phyloP scores from a whole-genome alignment of 129 eudicot species.

The Apium graveolens region DNA sequence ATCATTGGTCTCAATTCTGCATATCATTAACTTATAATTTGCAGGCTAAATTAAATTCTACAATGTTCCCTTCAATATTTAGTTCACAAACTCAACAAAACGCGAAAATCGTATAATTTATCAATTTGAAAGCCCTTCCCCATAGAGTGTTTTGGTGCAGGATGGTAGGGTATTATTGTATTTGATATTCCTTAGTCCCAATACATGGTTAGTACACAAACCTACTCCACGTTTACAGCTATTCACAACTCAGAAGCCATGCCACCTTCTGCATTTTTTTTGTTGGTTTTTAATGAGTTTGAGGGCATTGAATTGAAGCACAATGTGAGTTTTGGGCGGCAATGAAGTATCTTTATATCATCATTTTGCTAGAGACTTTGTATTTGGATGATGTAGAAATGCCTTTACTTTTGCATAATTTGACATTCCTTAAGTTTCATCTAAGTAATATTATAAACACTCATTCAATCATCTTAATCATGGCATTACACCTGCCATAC shows the following conservation, averaged over 20 bases:
- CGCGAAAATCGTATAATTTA: too few relatives aligned
- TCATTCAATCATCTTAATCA: neutral
- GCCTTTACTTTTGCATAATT: neutral
- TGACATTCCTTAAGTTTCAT: neutral
- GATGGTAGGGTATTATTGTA: neutral
- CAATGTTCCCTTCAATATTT: too few relatives aligned
- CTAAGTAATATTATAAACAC: neutral
- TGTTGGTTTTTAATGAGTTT: neutral
- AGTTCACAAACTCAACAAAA: too few relatives aligned
- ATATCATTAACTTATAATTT: too few relatives aligned
- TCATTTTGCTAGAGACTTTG: neutral
- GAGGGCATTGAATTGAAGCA: neutral
- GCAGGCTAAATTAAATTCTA: too few relatives aligned
- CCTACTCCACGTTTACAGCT: slow-evolving; percentile 6
- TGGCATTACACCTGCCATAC: neutral
- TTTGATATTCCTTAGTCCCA: neutral
- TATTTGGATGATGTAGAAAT: neutral
- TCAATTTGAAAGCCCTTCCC: neutral
- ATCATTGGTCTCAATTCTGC: too few relatives aligned
- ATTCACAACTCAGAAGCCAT: neutral
- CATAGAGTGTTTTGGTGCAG: neutral
- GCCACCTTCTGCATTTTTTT: neutral
- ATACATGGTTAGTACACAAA: neutral
- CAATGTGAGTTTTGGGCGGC: slow-evolving; percentile 8
- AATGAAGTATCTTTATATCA: neutral